These are phyloP conservation scores for Rhodotorula diobovata DNA, from an alignment of 768 basidiomycete genomes.

Conservation along the genomic window DNA sequence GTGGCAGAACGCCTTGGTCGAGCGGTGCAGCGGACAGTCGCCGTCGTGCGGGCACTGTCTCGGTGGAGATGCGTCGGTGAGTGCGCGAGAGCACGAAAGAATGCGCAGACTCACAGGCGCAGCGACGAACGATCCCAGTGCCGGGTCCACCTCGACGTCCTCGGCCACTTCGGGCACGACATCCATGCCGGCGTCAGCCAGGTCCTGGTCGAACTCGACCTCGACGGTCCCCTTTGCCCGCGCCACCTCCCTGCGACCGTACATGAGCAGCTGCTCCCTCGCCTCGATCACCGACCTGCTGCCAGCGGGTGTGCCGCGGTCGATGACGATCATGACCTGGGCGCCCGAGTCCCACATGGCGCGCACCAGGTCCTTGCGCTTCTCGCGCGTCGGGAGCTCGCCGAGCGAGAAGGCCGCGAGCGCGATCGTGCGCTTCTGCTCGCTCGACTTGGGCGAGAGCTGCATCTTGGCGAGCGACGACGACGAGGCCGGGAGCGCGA, in stretches of 20 bases:
- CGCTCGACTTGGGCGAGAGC: slow-evolving; percentile 24
- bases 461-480: slow-evolving; percentile 56
- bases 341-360: slow-evolving; percentile 92
- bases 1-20: slow-evolving; percentile 57
- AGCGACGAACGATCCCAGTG: slow-evolving; percentile 68
- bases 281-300: slow-evolving; percentile 76
- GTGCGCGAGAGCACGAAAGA: background rate
- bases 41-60: slow-evolving; percentile 84
- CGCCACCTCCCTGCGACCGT: slow-evolving; percentile 12
- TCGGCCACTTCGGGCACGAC: slow-evolving; percentile 15
- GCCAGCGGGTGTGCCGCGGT: slow-evolving; percentile 69
- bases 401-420: slow-evolving; percentile 81
- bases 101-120: slow-evolving; percentile 64
- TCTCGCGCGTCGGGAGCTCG: slow-evolving; percentile 60
- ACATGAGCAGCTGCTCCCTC: slow-evolving; percentile 61
- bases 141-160: slow-evolving; percentile 38
- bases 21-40: slow-evolving; percentile 62
- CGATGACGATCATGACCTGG: slow-evolving; percentile 77
- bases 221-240: slow-evolving; percentile 14
- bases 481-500: slow-evolving; percentile 49
- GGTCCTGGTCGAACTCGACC: slow-evolving; percentile 49
- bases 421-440: slow-evolving; percentile 55
- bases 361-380: slow-evolving; percentile 64
- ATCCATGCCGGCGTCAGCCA: slow-evolving; percentile 22
- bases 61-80: background rate